Evolutionary conservation across 441 rosid species (phyloP).

Genomic region (Populus hybrid): DNA sequence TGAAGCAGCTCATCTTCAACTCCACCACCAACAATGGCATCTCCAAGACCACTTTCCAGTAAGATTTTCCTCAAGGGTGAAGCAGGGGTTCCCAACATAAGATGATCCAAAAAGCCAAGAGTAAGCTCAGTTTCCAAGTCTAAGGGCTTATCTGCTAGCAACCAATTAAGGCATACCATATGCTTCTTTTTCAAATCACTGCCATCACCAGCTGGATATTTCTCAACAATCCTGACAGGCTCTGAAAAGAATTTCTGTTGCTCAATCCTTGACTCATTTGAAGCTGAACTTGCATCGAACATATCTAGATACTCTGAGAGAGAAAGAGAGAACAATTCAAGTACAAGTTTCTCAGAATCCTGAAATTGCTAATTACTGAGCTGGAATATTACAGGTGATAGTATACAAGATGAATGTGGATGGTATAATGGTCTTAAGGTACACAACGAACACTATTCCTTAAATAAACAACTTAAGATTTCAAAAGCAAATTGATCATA

Average conservation of each 20-base stretch:
- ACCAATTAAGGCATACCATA: conserved; percentile 95
- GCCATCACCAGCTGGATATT: conserved; percentile 79
- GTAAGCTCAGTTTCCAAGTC: conserved; percentile 88
- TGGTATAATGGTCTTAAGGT: neutral
- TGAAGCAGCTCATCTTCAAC: conserved; percentile 92
- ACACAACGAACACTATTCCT: neutral
- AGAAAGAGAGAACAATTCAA: conserved; percentile 7
- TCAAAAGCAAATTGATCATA: neutral
- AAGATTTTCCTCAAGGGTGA: conserved; percentile 88
- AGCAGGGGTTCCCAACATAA: conserved; percentile 93
- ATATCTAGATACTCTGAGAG: conserved; percentile 72
- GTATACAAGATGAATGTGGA: neutral
- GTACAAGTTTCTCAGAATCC: neutral
- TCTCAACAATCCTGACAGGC: conserved; percentile 74
- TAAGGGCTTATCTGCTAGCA: conserved; percentile 75
- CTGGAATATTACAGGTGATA: neutral
- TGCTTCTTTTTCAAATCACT: conserved; percentile 74
- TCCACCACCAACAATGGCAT: conserved; percentile 88
- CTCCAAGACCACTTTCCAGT: conserved; percentile 92
- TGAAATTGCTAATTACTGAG: neutral
- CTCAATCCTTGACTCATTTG: conserved; percentile 55
- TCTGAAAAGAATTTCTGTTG: conserved; percentile 64
- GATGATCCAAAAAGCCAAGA: conserved; percentile 86
- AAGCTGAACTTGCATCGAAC: conserved; percentile 70
- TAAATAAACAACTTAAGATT: neutral